Conservation (phyloP, 225 moss, liverwort and hornwort genomes). For the Bryoerythrophyllum caledonicum region DNA sequence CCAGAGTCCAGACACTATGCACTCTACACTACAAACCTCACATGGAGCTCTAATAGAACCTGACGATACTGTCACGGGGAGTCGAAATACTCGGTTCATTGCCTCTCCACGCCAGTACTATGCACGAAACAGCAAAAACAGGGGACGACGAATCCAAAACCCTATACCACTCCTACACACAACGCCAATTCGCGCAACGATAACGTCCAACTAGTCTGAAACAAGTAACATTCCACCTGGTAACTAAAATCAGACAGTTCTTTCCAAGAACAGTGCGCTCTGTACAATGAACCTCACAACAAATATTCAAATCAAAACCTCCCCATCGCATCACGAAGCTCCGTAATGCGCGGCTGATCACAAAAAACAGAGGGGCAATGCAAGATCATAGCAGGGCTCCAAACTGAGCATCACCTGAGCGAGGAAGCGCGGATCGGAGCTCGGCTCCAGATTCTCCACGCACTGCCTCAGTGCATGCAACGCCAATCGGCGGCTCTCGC, state of each 20-base stretch:
- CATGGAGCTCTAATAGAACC: background rate
- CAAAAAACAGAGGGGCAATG: background rate
- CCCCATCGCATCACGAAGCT: too few species aligned
- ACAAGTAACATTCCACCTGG: too few species aligned
- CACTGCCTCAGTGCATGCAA: slow-evolving; percentile 64
- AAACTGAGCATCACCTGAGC: slow-evolving; percentile 51
- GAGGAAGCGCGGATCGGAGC: slow-evolving; percentile 73
- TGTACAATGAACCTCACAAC: too few species aligned
- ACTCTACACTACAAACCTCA: background rate
- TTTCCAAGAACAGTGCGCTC: too few species aligned
- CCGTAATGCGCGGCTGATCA: too few species aligned
- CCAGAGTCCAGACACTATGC: background rate
- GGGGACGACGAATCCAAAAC: too few species aligned
- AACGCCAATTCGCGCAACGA: too few species aligned
- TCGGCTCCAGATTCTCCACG: slow-evolving; percentile 68
- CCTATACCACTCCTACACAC: too few species aligned
- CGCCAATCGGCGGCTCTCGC: slow-evolving; percentile 73
- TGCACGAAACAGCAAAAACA: background rate
- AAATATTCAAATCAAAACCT: too few species aligned
- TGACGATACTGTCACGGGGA: background rate
- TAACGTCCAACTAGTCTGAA: too few species aligned
- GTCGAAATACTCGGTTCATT: background rate
- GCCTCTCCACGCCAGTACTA: background rate
- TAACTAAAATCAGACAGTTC: too few species aligned
- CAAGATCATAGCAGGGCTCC: background rate